These are phyloP conservation scores for Lepidium africanum DNA, from an alignment of 345 rosid genomes.

Conservation along the genomic window DNA sequence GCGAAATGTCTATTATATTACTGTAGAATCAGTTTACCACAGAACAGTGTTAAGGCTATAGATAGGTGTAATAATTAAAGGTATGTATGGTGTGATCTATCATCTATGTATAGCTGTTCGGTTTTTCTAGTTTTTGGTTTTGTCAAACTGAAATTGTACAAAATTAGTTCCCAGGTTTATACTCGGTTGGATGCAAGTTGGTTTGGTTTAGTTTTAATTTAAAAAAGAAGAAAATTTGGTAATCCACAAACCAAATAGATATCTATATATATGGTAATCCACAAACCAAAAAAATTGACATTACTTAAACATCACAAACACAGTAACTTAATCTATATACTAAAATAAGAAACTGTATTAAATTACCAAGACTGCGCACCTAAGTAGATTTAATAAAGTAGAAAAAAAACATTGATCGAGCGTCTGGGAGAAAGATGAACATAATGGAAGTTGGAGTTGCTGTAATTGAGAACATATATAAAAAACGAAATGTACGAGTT, in stretches of 20 bases:
- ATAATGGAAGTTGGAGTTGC: not conserved
- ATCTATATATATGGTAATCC: not conserved
- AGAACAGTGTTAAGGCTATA: not conserved
- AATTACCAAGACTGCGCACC: not conserved
- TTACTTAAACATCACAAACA: not conserved
- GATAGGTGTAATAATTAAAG: not conserved
- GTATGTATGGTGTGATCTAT: not conserved
- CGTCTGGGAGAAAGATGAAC: not conserved
- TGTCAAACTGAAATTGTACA: not conserved
- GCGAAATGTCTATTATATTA: not conserved
- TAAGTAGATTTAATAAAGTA: not conserved
- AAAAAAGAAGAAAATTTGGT: too few relatives aligned
- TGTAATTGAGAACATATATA: not conserved
- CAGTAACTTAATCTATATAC: not conserved
- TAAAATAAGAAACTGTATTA: not conserved
- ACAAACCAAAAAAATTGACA: not conserved
- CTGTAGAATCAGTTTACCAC: not conserved
- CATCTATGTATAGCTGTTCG: not conserved
- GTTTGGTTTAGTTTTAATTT: not conserved
- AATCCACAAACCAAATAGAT: not conserved
- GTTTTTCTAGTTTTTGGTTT: not conserved
- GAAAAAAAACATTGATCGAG: not conserved
- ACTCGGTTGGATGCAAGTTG: not conserved
- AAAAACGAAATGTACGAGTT: not conserved
- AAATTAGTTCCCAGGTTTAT: not conserved